These are phyloP conservation scores for Colletotrichum chlorophyti DNA, from an alignment of 2,329 filamentous ascomycete genomes.

Conservation along the genomic window DNA sequence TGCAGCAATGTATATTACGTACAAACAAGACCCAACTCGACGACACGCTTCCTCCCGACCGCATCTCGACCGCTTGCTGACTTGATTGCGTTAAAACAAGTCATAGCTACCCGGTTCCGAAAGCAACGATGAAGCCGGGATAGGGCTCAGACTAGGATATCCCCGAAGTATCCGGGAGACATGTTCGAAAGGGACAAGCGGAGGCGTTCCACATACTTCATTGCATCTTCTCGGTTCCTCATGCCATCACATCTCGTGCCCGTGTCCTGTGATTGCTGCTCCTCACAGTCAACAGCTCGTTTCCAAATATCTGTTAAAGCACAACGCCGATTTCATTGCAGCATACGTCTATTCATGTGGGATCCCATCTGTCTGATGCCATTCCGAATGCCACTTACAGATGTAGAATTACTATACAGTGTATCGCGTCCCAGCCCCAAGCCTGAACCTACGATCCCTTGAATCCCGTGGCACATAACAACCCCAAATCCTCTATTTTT, in stretches of 20 bases:
- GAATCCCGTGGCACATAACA: constrained; percentile 5
- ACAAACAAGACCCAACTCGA: constrained; percentile 9
- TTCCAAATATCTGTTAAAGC: not conserved
- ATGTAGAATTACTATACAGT: constrained; percentile 30
- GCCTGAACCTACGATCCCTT: constrained; percentile 27
- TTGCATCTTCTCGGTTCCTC: too few relatives aligned
- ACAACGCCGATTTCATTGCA: constrained; percentile 19
- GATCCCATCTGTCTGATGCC: constrained; percentile 22
- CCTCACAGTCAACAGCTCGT: not conserved
- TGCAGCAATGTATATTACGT: constrained; percentile 15
- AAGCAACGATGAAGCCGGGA: too few relatives aligned
- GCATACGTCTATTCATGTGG: constrained; percentile 26
- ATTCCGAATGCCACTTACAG: constrained; percentile 26
- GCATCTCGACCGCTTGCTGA: too few relatives aligned
- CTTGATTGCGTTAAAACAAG: too few relatives aligned
- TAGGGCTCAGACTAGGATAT: too few relatives aligned
- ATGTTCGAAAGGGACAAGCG: too few relatives aligned
- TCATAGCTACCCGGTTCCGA: too few relatives aligned
- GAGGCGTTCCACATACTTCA: too few relatives aligned
- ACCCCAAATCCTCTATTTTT: constrained; percentile 44
- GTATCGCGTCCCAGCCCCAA: constrained; percentile 26
- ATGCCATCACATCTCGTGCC: too few relatives aligned
- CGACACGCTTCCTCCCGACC: not conserved
- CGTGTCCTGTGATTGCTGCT: too few relatives aligned
- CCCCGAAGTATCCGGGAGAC: too few relatives aligned